Conservation (phyloP, 2,329 filamentous ascomycete genomes). For the Aspergillus hiratsukae region DNA sequence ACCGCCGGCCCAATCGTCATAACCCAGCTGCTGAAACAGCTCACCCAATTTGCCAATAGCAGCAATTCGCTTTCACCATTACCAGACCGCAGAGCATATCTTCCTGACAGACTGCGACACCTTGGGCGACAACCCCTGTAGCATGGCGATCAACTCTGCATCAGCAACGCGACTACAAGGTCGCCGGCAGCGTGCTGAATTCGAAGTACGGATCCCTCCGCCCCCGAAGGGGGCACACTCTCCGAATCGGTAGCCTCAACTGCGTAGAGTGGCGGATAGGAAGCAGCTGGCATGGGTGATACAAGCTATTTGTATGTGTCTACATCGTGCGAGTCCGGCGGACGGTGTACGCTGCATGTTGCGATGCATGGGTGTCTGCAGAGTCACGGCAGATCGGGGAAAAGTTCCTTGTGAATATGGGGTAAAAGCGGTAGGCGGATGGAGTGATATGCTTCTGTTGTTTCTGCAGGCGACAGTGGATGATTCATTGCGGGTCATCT, state of each 20-base stretch:
- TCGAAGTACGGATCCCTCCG: conserved; percentile 12
- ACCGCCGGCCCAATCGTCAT: conserved; percentile 14
- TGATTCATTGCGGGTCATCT: conserved; percentile 5
- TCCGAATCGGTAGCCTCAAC: conserved; percentile 8
- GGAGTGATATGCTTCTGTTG: conserved; percentile 10
- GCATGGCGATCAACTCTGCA: conserved; percentile 7
- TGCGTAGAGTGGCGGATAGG: conserved; percentile 10
- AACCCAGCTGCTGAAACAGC: conserved; percentile 9
- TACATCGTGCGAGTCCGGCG: conserved; percentile 2
- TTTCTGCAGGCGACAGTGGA: conserved; percentile 9
- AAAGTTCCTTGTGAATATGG: conserved; percentile 12
- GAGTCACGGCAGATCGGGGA: conserved; percentile 7
- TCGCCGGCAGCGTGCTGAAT: conserved; percentile 12
- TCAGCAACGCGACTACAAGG: conserved; percentile 16
- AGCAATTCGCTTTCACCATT: conserved; percentile 7
- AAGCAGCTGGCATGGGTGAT: conserved; percentile 12
- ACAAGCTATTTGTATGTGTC: conserved; percentile 15
- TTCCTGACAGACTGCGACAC: conserved; percentile 14
- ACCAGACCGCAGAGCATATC: conserved; percentile 11
- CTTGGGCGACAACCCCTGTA: conserved; percentile 11
- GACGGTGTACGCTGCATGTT: conserved; percentile 13
- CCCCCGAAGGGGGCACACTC: conserved; percentile 5
- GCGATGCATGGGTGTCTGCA: conserved; percentile 14
- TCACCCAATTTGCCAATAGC: conserved; percentile 5
- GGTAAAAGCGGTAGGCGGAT: conserved; percentile 15